Percentiles rank a stretch among this genome's conserved stretches.
These are phyloP conservation scores for Amaranthus palmeri DNA, from an alignment of 148 eudicot genomes.

Conservation along the genomic window DNA sequence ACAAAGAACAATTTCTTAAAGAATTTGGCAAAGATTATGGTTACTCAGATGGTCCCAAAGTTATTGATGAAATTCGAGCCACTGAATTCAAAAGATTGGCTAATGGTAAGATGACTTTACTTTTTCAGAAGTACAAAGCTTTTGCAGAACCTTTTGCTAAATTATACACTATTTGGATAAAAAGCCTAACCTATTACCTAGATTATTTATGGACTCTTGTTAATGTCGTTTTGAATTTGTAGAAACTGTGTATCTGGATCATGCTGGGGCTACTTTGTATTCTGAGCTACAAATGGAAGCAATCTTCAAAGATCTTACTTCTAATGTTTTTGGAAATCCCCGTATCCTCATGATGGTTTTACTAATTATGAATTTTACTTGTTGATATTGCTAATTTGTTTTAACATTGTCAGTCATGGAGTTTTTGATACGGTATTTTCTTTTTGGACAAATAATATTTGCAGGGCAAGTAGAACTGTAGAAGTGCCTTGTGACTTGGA, in stretches of 20 bases:
- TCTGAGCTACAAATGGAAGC: constrained; percentile 92
- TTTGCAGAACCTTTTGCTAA: neutral
- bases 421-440: neutral
- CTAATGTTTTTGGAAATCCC: constrained; percentile 79
- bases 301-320: constrained; percentile 61
- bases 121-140: neutral
- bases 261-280: constrained; percentile 94
- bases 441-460: too few species aligned
- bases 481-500: too few species aligned
- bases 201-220: neutral
- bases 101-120: constrained; percentile 21
- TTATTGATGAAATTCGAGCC: constrained; percentile 69
- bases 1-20: constrained; percentile 54
- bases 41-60: constrained; percentile 63
- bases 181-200: neutral
- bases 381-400: neutral
- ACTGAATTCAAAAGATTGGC: constrained; percentile 72
- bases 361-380: neutral
- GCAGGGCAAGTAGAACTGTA: too few species aligned
- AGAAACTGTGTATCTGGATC: constrained; percentile 85
- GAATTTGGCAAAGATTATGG: constrained; percentile 77
- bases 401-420: neutral
- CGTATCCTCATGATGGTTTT: constrained; percentile 52
- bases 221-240: constrained; percentile 11
- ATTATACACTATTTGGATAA: neutral